Percentiles rank a stretch among this genome's conserved stretches.
Conservation (phyloP, 2,329 filamentous ascomycete genomes). For the Alternaria tenuissima region DNA sequence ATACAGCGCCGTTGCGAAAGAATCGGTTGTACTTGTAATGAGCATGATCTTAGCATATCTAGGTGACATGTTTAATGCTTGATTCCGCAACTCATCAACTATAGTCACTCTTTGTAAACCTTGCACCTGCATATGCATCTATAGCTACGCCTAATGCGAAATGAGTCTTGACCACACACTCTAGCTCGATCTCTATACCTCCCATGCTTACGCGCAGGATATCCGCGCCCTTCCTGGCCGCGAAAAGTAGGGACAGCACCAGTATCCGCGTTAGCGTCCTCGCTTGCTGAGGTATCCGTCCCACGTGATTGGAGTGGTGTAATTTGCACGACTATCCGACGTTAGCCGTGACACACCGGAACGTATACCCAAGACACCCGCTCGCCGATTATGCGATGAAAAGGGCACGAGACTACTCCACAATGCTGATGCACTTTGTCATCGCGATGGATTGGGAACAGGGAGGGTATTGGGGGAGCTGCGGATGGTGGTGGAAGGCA, state of each 20-base stretch:
- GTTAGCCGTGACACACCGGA: constrained; percentile 33
- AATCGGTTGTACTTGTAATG: not conserved
- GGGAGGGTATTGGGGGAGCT: constrained; percentile 35
- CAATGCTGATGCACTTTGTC: constrained; percentile 9
- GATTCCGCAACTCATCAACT: too few species aligned
- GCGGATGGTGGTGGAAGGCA: constrained; percentile 40
- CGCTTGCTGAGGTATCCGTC: constrained; percentile 32
- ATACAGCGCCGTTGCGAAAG: not conserved
- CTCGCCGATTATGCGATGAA: constrained; percentile 6
- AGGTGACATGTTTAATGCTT: too few species aligned
- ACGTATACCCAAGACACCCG: constrained; percentile 30
- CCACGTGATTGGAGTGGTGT: constrained; percentile 12
- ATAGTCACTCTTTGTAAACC: not conserved
- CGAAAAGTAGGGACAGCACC: constrained; percentile 11
- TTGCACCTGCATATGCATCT: not conserved
- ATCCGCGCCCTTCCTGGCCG: constrained; percentile 23
- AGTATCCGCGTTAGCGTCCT: constrained; percentile 26
- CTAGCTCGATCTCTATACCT: not conserved
- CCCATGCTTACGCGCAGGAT: constrained; percentile 17
- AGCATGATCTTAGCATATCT: not conserved
- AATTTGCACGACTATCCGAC: constrained; percentile 26
- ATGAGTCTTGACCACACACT: not conserved
- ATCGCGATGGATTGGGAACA: constrained; percentile 4
- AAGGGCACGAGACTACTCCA: constrained; percentile 21
- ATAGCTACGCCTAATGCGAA: not conserved